Evolutionary conservation across 2,329 filamentous ascomycete genomes (phyloP), one percentile per base, ranked within the genome.

Genomic region (Sporothrix variecibatus): DNA sequence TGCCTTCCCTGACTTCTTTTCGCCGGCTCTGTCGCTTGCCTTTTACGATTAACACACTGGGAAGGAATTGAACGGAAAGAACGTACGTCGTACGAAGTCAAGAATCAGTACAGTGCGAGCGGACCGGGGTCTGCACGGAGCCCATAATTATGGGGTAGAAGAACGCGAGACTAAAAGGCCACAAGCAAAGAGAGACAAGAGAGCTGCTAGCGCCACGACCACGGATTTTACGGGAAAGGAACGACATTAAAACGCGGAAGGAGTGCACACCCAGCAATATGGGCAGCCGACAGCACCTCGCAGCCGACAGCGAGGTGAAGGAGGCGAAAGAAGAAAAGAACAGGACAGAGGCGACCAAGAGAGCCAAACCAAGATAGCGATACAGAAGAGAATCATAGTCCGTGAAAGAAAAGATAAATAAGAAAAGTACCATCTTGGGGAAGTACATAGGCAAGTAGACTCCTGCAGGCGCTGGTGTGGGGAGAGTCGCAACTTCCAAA

Each of bases 151-250:
- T 56, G 73, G 73, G 69, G 73, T 53, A 60, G 53, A 38, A 23
- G 62, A 46, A 28, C 38, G 62, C 62, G n/a, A 67, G 60, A 65
- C 60, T 67, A 64, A 15, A 23, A 6, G 20, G 38, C 34, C 60
- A 23, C 17, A 64, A 46, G 17, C 23, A 46, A 49, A 7, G 23
- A 49, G 26, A n/a, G 64, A 65, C 60, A 49, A 31, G 60, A n/a
- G 26, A 68, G 43, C 26, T 51, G 28, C 51, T 73, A 73, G 72
- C 53, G 72, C 38, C 28, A 20, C 20, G 53, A 20, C 38, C 38
- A 58, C 56, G 60, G 73, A 56, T 60, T 68, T 62, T 74, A 74
- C 64, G 73, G 73, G 69, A 69, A 40, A 53, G 73, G 62, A 72
- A 53, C 60, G 49, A 20, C 68, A 58, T 68, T 64, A 60, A 65